Conservation (phyloP, 1,284 basidiomycete genomes). For the Naganishia sp. region DNA sequence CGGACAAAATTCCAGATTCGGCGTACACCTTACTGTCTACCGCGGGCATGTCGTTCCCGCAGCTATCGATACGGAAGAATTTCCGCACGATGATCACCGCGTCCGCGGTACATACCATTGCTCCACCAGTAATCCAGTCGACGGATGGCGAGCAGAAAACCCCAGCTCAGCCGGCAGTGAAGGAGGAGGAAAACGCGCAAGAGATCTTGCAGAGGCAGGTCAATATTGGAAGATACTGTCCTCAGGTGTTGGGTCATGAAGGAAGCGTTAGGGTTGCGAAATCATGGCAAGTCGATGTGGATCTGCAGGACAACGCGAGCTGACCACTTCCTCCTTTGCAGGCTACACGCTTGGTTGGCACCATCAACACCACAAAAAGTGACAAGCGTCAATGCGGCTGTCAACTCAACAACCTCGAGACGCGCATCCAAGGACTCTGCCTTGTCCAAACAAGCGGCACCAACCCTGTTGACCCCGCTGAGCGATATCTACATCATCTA, state of each 20-base stretch:
- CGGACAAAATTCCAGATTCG: slow-evolving; percentile 29
- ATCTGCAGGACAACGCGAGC: background rate
- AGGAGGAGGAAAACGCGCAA: slow-evolving; percentile 8
- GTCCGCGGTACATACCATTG: background rate
- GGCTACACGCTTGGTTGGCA: slow-evolving; percentile 17
- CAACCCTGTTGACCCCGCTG: slow-evolving; percentile 14
- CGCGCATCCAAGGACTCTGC: background rate
- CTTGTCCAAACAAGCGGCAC: background rate
- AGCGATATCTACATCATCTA: slow-evolving; percentile 10
- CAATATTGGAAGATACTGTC: slow-evolving; percentile 14
- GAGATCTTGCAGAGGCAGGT: slow-evolving; percentile 11
- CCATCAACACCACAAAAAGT: slow-evolving; percentile 6
- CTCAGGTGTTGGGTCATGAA: slow-evolving; percentile 11
- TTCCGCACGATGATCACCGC: slow-evolving; percentile 3
- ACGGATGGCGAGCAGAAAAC: background rate
- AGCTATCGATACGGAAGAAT: slow-evolving; percentile 35
- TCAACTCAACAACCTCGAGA: background rate
- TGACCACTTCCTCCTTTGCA: background rate
- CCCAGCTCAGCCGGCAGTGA: background rate
- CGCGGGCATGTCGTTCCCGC: slow-evolving; percentile 35
- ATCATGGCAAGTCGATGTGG: background rate
- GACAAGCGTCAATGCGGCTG: background rate
- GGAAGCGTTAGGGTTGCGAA: slow-evolving; percentile 16
- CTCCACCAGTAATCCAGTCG: background rate
- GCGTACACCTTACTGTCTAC: slow-evolving; percentile 21